phyloP scores from a whole-genome alignment of 2,329 filamentous ascomycete genomes.

The Ramularia endophylla region DNA sequence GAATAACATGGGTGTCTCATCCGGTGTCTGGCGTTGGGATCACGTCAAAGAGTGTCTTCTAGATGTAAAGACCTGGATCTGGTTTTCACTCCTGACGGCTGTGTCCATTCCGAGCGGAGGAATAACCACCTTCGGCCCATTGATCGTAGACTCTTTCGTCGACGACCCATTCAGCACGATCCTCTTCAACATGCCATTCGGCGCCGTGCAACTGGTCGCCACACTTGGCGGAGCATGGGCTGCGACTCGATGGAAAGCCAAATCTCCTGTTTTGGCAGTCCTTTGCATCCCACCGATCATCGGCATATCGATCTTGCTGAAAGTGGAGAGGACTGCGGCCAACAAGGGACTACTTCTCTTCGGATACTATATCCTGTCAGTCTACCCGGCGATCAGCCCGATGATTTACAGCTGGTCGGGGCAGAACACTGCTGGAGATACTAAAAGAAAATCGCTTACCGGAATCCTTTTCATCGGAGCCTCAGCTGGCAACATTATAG shows the following conservation, averaged over 20 bases:
- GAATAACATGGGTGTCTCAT: conserved; percentile 39
- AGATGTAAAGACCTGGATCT: conserved; percentile 57
- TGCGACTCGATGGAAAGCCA: conserved; percentile 50
- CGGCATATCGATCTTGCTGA: conserved; percentile 51
- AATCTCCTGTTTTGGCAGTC: conserved; percentile 49
- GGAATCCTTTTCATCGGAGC: conserved; percentile 60
- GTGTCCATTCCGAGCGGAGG: conserved; percentile 55
- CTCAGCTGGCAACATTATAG: conserved; percentile 61
- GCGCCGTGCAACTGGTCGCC: conserved; percentile 54
- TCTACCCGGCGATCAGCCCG: conserved; percentile 56
- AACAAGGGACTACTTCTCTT: conserved; percentile 49
- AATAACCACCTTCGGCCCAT: conserved; percentile 53
- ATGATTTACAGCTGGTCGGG: conserved; percentile 57
- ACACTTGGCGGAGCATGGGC: conserved; percentile 54
- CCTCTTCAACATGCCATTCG: conserved; percentile 57
- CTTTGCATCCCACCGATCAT: conserved; percentile 53
- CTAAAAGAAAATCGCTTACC: conserved; percentile 62
- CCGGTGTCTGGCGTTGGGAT: conserved; percentile 46
- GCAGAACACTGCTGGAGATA: conserved; percentile 62
- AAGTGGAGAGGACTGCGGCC: conserved; percentile 39
- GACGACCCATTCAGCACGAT: conserved; percentile 53
- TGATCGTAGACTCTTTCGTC: conserved; percentile 55
- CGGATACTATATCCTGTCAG: conserved; percentile 55
- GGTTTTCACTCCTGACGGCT: conserved; percentile 38
- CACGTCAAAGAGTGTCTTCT: conserved; percentile 50